phyloP scores from a whole-genome alignment of 148 eudicot genomes.

The Silene uniflora region DNA sequence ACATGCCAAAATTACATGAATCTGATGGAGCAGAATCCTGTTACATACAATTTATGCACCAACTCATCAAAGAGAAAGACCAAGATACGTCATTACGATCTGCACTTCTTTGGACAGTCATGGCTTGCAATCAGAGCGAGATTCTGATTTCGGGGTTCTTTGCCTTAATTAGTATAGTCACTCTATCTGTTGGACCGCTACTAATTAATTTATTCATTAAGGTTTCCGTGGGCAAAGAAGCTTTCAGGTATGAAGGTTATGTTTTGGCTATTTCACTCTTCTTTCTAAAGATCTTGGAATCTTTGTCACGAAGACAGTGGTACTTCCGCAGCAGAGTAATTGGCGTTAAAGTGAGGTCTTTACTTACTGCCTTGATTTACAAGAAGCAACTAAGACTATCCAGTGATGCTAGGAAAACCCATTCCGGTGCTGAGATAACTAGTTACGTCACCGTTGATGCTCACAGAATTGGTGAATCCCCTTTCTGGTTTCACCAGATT shows the following conservation, averaged over 20 bases:
- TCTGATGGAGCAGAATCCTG: constrained; percentile 43
- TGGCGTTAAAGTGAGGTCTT: constrained; percentile 60
- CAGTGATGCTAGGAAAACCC: constrained; percentile 49
- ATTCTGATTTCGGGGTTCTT: constrained; percentile 39
- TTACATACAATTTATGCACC: constrained; percentile 37
- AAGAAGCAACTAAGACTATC: constrained; percentile 67
- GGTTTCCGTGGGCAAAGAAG: constrained; percentile 28
- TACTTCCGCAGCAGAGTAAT: constrained; percentile 49
- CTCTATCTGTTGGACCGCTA: constrained; percentile 47
- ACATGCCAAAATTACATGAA: constrained; percentile 41
- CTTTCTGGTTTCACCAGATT: too few relatives aligned
- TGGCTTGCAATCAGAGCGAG: constrained; percentile 41
- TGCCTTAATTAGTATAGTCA: constrained; percentile 42
- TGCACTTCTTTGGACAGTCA: constrained; percentile 26
- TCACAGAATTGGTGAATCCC: too few relatives aligned
- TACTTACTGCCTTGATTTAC: constrained; percentile 69
- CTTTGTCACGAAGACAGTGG: too few relatives aligned
- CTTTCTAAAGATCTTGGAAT: too few relatives aligned
- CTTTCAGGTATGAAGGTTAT: too few relatives aligned
- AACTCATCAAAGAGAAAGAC: constrained; percentile 26
- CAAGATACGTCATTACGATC: constrained; percentile 10
- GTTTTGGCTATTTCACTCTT: too few relatives aligned
- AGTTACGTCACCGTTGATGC: too few relatives aligned
- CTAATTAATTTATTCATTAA: constrained; percentile 43
- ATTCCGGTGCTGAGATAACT: too few relatives aligned